Evolutionary conservation across 2,329 filamentous ascomycete species (phyloP).

Genomic region (Cladosporium halotolerans): DNA sequence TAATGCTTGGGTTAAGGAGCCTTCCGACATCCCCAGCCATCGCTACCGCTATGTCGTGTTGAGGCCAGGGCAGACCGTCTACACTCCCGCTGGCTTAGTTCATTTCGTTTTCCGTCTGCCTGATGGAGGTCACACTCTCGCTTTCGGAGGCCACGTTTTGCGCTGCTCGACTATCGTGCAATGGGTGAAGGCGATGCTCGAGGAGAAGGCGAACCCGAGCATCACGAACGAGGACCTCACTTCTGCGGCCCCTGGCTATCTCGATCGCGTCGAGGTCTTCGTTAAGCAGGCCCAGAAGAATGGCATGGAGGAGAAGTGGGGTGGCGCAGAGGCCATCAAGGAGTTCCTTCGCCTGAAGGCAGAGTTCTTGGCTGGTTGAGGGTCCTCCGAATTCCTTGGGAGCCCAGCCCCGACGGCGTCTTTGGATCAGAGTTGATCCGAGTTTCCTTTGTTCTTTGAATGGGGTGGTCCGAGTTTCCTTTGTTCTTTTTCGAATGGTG

Average conservation of each 20-base stretch:
- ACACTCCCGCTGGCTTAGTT: slow-evolving; percentile 29
- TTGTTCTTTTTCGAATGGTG: no score
- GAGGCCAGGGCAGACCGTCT: slow-evolving; percentile 27
- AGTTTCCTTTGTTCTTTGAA: no score
- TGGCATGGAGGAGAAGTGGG: slow-evolving; percentile 24
- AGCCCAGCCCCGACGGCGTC: no score
- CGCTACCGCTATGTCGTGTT: slow-evolving; percentile 28
- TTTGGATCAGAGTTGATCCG: no score
- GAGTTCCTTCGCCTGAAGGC: slow-evolving; percentile 26
- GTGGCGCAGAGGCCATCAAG: slow-evolving; percentile 21
- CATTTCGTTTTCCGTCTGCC: slow-evolving; percentile 31
- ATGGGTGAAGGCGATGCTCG: slow-evolving; percentile 41
- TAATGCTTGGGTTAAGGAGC: slow-evolving; percentile 19
- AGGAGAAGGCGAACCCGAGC: slow-evolving; percentile 36
- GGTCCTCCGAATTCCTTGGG: no score
- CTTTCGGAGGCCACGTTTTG: slow-evolving; percentile 29
- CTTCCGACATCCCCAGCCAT: slow-evolving; percentile 16
- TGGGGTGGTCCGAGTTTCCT: no score
- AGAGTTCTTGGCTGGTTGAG: slow-evolving; percentile 15
- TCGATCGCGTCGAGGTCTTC: slow-evolving; percentile 25
- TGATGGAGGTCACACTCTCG: slow-evolving; percentile 25
- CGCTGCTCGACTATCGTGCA: slow-evolving; percentile 32
- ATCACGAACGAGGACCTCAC: slow-evolving; percentile 42
- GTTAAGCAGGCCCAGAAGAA: slow-evolving; percentile 22
- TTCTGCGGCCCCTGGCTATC: slow-evolving; percentile 28